Evolutionary conservation across 2,329 filamentous ascomycete species (phyloP).

Genomic region (Neonectria hederae): DNA sequence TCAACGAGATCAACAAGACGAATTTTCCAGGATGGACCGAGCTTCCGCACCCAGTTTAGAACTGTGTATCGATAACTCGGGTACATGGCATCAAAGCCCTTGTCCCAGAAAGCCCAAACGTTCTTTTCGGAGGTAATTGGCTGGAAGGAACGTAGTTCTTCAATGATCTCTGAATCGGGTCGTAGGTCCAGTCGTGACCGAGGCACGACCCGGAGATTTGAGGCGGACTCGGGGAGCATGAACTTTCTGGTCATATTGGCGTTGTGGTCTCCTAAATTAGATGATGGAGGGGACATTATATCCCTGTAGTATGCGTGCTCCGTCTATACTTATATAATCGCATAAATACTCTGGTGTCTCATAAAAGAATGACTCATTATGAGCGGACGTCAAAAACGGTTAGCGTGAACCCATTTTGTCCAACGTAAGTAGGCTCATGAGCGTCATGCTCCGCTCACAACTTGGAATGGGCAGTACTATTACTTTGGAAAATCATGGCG

Average conservation of each 20-base stretch:
- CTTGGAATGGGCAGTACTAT: background rate
- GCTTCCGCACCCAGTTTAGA: constrained; percentile 54
- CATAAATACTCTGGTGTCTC: background rate
- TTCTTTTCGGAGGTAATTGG: constrained; percentile 54
- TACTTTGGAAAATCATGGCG: too few relatives aligned
- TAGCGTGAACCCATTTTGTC: background rate
- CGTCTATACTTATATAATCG: background rate
- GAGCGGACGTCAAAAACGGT: background rate
- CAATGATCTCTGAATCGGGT: constrained; percentile 45
- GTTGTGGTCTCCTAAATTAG: background rate
- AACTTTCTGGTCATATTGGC: constrained; percentile 21
- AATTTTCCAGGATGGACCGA: constrained; percentile 52
- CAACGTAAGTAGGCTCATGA: background rate
- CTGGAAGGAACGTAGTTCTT: constrained; percentile 39
- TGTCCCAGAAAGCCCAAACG: constrained; percentile 58
- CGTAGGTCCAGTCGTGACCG: constrained; percentile 37
- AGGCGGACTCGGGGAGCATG: constrained; percentile 16
- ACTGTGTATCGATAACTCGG: constrained; percentile 51
- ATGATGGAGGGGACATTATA: too few relatives aligned
- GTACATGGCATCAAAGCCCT: constrained; percentile 49
- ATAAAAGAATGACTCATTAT: background rate
- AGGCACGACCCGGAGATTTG: constrained; percentile 20
- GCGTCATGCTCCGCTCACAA: background rate
- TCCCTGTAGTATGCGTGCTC: background rate
- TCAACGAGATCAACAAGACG: constrained; percentile 50